Percentiles rank a stretch among this genome's conserved stretches.
Evolutionary conservation across 2,329 filamentous ascomycete species (phyloP).

Genomic region (Lecanicillium sp.): DNA sequence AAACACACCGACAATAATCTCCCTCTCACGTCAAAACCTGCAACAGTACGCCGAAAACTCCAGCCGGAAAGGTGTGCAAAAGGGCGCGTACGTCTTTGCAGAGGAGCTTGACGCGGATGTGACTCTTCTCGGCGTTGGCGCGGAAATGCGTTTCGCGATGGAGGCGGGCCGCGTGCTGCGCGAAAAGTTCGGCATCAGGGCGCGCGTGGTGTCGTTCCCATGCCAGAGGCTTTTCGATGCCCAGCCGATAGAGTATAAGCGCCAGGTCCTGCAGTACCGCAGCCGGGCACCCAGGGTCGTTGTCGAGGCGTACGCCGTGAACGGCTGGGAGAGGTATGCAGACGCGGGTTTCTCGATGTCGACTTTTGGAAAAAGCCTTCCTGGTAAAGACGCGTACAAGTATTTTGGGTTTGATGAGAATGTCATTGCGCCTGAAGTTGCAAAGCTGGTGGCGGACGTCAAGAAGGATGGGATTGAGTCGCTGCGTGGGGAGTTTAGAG

Average conservation of each 20-base stretch:
- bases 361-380: conserved; percentile 50
- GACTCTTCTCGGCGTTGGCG: conserved; percentile 35
- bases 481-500: conserved; percentile 22
- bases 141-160: conserved; percentile 30
- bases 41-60: conserved; percentile 34
- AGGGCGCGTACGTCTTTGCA: conserved; percentile 41
- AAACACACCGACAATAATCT: conserved; percentile 41
- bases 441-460: conserved; percentile 23
- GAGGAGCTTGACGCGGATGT: conserved; percentile 39
- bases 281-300: conserved; percentile 45
- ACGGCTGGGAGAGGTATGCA: conserved; percentile 56
- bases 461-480: conserved; percentile 19
- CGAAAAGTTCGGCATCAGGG: conserved; percentile 30
- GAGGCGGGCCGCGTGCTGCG: conserved; percentile 32
- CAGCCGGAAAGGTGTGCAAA: conserved; percentile 34
- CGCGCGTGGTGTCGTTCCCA: conserved; percentile 39
- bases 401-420: conserved; percentile 49
- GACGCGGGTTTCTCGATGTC: conserved; percentile 49
- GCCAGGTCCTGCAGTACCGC: conserved; percentile 36
- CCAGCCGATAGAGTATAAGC: conserved; percentile 39
- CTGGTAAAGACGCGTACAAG: conserved; percentile 47
- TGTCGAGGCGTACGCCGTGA: conserved; percentile 53
- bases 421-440: conserved; percentile 33
- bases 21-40: conserved; percentile 39
- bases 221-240: conserved; percentile 38